A percentile compares a stretch with the other conserved stretches of the same genome.
These are phyloP conservation scores for Aureobasidium sp. DNA, from an alignment of 2,329 filamentous ascomycete genomes.

Conservation along the genomic window DNA sequence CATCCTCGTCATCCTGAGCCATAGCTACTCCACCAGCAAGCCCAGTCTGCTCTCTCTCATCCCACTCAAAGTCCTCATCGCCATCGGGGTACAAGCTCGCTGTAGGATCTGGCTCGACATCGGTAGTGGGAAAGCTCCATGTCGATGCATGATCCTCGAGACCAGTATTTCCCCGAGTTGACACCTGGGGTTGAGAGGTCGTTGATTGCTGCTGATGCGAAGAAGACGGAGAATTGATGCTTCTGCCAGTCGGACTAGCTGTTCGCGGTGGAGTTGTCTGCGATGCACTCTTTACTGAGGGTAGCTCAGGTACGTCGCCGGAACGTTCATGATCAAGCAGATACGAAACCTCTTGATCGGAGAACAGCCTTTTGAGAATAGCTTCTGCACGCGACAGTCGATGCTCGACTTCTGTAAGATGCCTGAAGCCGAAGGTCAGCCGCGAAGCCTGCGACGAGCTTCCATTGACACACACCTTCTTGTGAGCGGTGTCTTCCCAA, in stretches of 20 bases:
- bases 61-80: conserved; percentile 11
- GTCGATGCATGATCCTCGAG: background rate
- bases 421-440: background rate
- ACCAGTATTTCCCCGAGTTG: background rate
- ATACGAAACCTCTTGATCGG: conserved; percentile 7
- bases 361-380: conserved; percentile 2
- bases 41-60: conserved; percentile 10
- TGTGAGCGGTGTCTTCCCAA: conserved; percentile 4
- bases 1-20: conserved; percentile 3
- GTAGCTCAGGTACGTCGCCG: conserved; percentile 8
- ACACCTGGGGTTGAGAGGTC: background rate
- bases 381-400: conserved; percentile 5
- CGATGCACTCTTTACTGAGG: background rate
- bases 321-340: conserved; percentile 6
- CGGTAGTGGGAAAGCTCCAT: background rate
- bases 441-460: background rate
- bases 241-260: background rate
- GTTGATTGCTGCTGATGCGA: background rate
- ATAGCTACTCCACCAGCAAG: background rate
- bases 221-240: background rate
- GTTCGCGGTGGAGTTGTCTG: background rate
- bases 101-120: background rate
- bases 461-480: conserved; percentile 1
- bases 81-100: background rate
- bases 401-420: conserved; percentile 11